Conservation (phyloP, 768 basidiomycete species). For the Rhizopogon roseolus region DNA sequence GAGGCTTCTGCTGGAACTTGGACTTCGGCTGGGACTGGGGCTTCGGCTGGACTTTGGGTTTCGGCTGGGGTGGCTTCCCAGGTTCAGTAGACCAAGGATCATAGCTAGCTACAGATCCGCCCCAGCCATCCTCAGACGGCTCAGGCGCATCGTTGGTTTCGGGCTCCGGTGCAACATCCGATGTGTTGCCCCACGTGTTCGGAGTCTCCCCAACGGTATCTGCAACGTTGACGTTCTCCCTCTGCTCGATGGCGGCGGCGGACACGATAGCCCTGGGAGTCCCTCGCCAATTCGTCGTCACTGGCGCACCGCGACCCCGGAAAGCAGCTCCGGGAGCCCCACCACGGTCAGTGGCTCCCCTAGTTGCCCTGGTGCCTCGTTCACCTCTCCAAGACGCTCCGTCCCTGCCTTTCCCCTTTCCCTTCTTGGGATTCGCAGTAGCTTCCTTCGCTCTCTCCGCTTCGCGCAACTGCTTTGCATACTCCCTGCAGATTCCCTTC, state of each 20-base stretch:
- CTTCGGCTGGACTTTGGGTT: neutral
- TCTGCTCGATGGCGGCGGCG: conserved; percentile 17
- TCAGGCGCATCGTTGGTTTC: conserved; percentile 2
- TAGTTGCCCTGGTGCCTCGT: neutral
- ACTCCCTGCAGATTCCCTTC: conserved; percentile 32
- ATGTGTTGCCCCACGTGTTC: conserved; percentile 18
- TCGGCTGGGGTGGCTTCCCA: neutral
- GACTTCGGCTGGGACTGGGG: neutral
- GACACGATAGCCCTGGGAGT: conserved; percentile 22
- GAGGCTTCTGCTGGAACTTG: neutral
- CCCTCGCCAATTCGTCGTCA: conserved; percentile 27
- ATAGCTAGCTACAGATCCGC: conserved; percentile 9
- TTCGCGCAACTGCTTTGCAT: conserved; percentile 21
- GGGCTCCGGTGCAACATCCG: neutral
- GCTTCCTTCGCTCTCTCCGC: conserved; percentile 13
- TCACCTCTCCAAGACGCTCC: conserved; percentile 1
- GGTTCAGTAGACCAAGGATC: conserved; percentile 17
- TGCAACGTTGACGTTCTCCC: conserved; percentile 10
- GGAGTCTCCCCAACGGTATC: neutral
- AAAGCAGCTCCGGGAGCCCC: conserved; percentile 10
- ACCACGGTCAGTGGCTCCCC: neutral
- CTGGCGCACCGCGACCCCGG: conserved; percentile 24
- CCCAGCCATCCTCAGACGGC: conserved; percentile 19
- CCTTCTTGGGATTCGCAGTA: conserved; percentile 11
- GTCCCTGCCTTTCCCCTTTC: conserved; percentile 5